Conservation (phyloP, 345 rosid genomes). For the Turritis glabra region DNA sequence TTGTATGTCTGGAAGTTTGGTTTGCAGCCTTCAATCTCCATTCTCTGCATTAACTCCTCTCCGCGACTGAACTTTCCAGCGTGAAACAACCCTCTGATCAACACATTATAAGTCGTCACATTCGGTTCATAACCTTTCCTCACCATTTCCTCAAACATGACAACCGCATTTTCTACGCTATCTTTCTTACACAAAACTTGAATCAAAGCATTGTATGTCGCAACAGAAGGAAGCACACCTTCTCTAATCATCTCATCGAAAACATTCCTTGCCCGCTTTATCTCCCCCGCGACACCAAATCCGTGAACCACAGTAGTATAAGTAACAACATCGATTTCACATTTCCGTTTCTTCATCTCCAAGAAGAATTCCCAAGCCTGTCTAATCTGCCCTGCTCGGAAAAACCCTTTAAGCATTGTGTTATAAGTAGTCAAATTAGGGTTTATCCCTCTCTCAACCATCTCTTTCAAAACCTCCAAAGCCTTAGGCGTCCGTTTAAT, state of each 20-base stretch:
- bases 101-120: slow-evolving; percentile 61
- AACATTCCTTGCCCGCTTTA: slow-evolving; percentile 57
- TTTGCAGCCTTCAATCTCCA: slow-evolving; percentile 62
- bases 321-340: slow-evolving; percentile 74
- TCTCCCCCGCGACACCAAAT: slow-evolving; percentile 74
- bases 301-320: slow-evolving; percentile 82
- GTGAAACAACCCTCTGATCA: slow-evolving; percentile 85
- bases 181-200: slow-evolving; percentile 94
- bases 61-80: slow-evolving; percentile 66
- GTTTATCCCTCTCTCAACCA: slow-evolving; percentile 68
- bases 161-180: slow-evolving; percentile 67
- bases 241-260: slow-evolving; percentile 69
- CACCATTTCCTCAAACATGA: slow-evolving; percentile 77
- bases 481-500: slow-evolving; percentile 75
- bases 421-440: slow-evolving; percentile 72
- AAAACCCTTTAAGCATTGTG: slow-evolving; percentile 77
- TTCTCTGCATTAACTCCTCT: slow-evolving; percentile 59
- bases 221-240: slow-evolving; percentile 85
- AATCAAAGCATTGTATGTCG: slow-evolving; percentile 82
- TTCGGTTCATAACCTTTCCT: slow-evolving; percentile 74
- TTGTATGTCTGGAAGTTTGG: slow-evolving; percentile 86
- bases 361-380: slow-evolving; percentile 83
- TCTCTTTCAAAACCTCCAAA: slow-evolving; percentile 76
- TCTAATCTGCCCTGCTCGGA: slow-evolving; percentile 71
- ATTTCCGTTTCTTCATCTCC: slow-evolving; percentile 86